Conservation (phyloP, 2,329 filamentous ascomycete genomes). For the Aureobasidium sp. region DNA sequence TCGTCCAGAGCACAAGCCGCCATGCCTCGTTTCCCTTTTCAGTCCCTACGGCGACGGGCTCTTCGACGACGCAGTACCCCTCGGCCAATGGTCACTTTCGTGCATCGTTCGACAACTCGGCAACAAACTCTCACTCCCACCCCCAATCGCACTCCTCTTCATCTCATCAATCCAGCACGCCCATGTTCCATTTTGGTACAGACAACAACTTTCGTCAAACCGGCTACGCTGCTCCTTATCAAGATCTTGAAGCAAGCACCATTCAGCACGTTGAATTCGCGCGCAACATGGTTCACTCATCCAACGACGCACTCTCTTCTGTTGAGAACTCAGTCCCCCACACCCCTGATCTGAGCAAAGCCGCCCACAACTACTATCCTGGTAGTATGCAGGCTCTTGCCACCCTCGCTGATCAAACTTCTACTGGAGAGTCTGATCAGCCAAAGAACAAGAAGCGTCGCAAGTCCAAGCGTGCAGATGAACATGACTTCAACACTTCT, state of each 20-base stretch:
- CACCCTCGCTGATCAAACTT: background rate
- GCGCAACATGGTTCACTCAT: slow-evolving; percentile 1
- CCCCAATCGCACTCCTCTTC: background rate
- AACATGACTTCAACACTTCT: background rate
- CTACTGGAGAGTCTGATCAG: background rate
- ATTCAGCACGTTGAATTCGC: slow-evolving; percentile 8
- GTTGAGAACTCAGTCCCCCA: slow-evolving; percentile 10
- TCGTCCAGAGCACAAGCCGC: background rate
- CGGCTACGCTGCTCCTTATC: slow-evolving; percentile 13
- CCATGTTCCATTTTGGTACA: slow-evolving; percentile 11
- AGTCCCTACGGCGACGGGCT: background rate
- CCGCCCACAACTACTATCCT: slow-evolving; percentile 2
- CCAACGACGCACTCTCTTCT: slow-evolving; percentile 1
- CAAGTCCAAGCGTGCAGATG: background rate
- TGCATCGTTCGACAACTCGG: slow-evolving; percentile 8
- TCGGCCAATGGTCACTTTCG: slow-evolving; percentile 11
- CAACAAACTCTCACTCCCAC: background rate
- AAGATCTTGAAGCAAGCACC: background rate
- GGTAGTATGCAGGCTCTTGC: background rate
- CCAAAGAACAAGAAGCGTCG: slow-evolving; percentile 10
- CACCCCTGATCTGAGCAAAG: slow-evolving; percentile 1
- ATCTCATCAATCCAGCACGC: background rate
- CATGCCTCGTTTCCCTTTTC: slow-evolving; percentile 8
- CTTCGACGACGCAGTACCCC: slow-evolving; percentile 1
- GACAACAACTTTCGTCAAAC: slow-evolving; percentile 12